phyloP scores from a whole-genome alignment of 2,329 filamentous ascomycete genomes.

The Hypoxylon sp. region DNA sequence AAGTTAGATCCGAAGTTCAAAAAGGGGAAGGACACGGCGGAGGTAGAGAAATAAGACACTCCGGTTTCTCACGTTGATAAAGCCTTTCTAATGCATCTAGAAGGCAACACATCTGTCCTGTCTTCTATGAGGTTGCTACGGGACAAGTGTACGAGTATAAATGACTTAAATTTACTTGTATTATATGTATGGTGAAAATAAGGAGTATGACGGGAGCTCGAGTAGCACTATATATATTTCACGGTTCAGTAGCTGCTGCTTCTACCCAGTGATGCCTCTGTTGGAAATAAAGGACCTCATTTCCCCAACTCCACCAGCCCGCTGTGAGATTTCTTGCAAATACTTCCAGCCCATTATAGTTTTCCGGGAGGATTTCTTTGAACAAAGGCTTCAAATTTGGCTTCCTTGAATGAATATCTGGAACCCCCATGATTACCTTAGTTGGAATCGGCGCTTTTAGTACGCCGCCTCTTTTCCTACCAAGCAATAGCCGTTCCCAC shows the following conservation, averaged over 20 bases:
- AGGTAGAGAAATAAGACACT: not conserved
- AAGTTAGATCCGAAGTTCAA: conserved; percentile 65
- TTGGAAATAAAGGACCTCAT: conserved; percentile 81
- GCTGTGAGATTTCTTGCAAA: conserved; percentile 82
- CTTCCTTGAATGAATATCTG: conserved; percentile 84
- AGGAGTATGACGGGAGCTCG: not conserved
- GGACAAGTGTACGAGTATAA: conserved; percentile 29
- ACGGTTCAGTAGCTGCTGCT: conserved; percentile 23
- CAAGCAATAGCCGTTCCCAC: conserved; percentile 81
- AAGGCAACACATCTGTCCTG: not conserved
- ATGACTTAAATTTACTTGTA: conserved; percentile 42
- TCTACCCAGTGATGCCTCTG: conserved; percentile 66
- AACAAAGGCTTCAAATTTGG: conserved; percentile 77
- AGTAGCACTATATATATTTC: conserved; percentile 28
- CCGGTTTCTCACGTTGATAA: not conserved
- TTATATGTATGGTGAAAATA: conserved; percentile 34
- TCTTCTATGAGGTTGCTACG: conserved; percentile 34
- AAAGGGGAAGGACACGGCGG: conserved; percentile 46
- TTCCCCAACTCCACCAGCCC: conserved; percentile 85
- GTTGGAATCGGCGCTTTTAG: conserved; percentile 56
- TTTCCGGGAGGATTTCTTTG: conserved; percentile 64
- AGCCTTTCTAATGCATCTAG: not conserved
- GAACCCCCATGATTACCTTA: conserved; percentile 77
- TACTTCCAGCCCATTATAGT: conserved; percentile 76
- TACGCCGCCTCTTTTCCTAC: conserved; percentile 58